Base-by-base conservation (phyloP, 2,329 filamentous ascomycete genomes). In the Exophiala xenobiotica region DNA sequence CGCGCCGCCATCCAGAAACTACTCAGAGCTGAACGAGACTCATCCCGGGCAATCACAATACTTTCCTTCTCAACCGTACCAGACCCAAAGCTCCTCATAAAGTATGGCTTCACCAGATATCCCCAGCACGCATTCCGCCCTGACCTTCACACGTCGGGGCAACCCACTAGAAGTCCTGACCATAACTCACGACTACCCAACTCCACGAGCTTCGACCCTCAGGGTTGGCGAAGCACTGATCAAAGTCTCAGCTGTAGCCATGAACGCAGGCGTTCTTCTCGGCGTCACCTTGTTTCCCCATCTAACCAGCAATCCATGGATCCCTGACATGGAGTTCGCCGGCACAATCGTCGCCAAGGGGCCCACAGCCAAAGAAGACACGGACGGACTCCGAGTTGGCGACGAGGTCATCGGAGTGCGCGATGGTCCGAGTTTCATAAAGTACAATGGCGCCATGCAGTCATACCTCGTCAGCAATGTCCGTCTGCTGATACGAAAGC, bases 291-390 rank as follows among this genome's bases (percentile, higher is more conserved):
- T 16, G 11, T 6, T 51, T 18, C 46, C 52, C 4, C 52, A 47
- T 47, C 38, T 50, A 6, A 54, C 41, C 6, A 26, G 18, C 29
- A 49, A 37, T 3, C 52, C 52, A 24, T 54, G 46, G 52, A 35
- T 51, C 26, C 52, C 52, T 11, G 46, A 45, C 19, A 14, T 37
- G 12, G 41, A 49, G 12, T 54, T 54, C 20, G 39, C 47, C 6
- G 52, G 52, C 14, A 54, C 37, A n/a, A 39, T 54, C 27, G 42
- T 40, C 16, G 52, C 42, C 14, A 29, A 38, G 22, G 24, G 24
- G 11, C n/a, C 42, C 6, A 23, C 18, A 6, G 16, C 37, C 37
- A 18, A n/a, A 26, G 42, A 45, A 4, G 16, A 33, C 16, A 18
- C 12, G 26, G 18, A 12, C 9, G 20, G 14, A 3, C 14, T 47